A percentile compares a stretch with the other conserved stretches of the same genome.
phyloP scores from a whole-genome alignment of 2,329 filamentous ascomycete species.

The Microdochium trichocladiopsis region DNA sequence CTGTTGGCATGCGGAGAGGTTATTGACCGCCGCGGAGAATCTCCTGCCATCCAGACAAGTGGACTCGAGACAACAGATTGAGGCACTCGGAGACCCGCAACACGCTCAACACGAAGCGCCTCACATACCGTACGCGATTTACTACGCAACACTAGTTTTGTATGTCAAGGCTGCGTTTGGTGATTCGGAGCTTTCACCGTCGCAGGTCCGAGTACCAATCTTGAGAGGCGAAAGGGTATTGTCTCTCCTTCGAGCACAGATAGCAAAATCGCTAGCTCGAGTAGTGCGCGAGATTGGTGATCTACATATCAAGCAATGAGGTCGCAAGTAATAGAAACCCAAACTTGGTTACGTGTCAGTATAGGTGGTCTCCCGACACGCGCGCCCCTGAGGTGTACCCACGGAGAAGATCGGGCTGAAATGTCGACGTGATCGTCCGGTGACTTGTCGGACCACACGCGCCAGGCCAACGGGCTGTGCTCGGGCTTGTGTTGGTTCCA shows the following conservation, averaged over 20 bases:
- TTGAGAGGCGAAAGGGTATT: not conserved
- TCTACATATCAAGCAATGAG: not conserved
- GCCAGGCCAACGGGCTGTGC: not conserved
- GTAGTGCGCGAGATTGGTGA: not conserved
- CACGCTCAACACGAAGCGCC: not conserved
- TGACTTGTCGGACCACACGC: not conserved
- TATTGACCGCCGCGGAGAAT: not conserved
- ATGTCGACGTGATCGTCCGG: not conserved
- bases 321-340: not conserved
- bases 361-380: not conserved
- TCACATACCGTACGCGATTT: not conserved
- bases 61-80: not conserved
- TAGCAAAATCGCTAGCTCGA: not conserved
- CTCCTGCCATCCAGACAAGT: not conserved
- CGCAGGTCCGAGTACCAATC: not conserved
- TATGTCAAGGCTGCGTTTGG: not conserved
- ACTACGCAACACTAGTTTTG: not conserved
- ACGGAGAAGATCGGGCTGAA: not conserved
- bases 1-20: not conserved
- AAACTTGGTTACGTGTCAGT: not conserved
- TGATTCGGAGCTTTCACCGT: not conserved
- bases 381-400: not conserved
- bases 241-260: not conserved
- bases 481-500: not conserved
- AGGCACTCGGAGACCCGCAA: not conserved